These are phyloP conservation scores for Plasmopara muralis DNA, from an alignment of 352 stramenopile genomes.

Conservation along the genomic window DNA sequence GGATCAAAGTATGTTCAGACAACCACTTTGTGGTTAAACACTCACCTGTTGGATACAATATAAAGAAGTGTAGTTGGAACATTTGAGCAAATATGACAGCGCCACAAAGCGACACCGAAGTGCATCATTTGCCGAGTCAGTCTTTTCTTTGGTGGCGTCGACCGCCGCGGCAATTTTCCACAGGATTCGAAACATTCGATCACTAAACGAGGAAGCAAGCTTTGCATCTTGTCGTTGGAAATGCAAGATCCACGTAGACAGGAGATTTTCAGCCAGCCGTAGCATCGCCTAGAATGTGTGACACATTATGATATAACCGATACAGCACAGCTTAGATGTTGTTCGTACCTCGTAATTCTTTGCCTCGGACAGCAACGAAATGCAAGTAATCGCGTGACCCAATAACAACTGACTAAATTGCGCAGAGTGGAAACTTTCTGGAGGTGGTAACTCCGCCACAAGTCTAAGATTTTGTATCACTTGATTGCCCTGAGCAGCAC, in stretches of 20 bases:
- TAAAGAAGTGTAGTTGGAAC: conserved; percentile 45
- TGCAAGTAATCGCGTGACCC: conserved; percentile 32
- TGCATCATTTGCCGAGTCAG: conserved; percentile 13
- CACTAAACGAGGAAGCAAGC: conserved; percentile 47
- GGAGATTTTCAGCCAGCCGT: conserved; percentile 13
- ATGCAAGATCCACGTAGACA: conserved; percentile 52
- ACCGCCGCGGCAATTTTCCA: conserved; percentile 54
- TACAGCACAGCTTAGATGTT: not conserved
- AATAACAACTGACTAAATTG: conserved; percentile 48
- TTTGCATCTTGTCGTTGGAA: conserved; percentile 42
- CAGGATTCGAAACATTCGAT: conserved; percentile 59
- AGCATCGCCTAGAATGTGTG: conserved; percentile 23
- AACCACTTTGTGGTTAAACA: not conserved
- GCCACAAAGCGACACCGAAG: conserved; percentile 41
- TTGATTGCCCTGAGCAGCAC: not conserved
- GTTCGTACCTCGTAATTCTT: conserved; percentile 32
- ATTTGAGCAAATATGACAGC: conserved; percentile 60
- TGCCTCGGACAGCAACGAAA: conserved; percentile 26
- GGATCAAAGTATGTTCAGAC: not conserved
- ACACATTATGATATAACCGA: not conserved
- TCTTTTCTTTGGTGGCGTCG: conserved; percentile 20
- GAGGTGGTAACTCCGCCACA: conserved; percentile 36
- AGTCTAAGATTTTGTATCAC: conserved; percentile 10
- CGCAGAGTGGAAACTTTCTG: conserved; percentile 28
- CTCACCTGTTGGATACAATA: conserved; percentile 62